A percentile compares a stretch with the other conserved stretches of the same genome.
Evolutionary conservation across 306 rosid species (phyloP).

Genomic region (Cucurbita maxima): DNA sequence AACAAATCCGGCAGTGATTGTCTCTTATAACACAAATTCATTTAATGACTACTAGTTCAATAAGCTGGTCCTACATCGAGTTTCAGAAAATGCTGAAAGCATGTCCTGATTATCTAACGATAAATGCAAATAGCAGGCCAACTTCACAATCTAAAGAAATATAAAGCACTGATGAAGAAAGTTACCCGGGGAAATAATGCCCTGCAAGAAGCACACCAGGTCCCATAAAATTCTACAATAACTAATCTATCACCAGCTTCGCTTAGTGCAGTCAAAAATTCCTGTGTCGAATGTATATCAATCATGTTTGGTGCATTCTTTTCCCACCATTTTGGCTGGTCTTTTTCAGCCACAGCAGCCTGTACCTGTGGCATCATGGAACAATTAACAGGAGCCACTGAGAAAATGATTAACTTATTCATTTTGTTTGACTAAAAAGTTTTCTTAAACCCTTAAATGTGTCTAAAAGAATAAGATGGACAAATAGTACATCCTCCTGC

Average conservation of each 20-base stretch:
- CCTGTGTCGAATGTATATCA: conserved; percentile 93
- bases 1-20: neutral
- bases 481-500: neutral
- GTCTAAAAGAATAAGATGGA: neutral
- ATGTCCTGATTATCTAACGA: neutral
- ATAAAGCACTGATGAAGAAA: neutral
- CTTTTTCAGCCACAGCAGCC: conserved; percentile 62
- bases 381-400: conserved; percentile 4
- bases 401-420: neutral
- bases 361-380: conserved; percentile 38
- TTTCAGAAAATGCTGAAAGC: conserved; percentile 3
- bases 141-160: neutral
- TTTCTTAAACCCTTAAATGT: neutral
- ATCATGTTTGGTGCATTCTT: conserved; percentile 80
- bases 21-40: neutral
- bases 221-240: conserved; percentile 91
- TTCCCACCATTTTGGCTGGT: conserved; percentile 99
- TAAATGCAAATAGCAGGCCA: neutral
- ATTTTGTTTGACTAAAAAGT: neutral
- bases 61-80: neutral
- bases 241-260: conserved; percentile 90
- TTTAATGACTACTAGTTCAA: neutral
- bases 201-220: conserved; percentile 99
- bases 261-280: conserved; percentile 63
- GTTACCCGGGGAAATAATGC: conserved; percentile 90